Evolutionary conservation across 2,329 filamentous ascomycete species (phyloP), one percentile per base, ranked within the genome.

Genomic region (Ilyonectria mors-panacis): DNA sequence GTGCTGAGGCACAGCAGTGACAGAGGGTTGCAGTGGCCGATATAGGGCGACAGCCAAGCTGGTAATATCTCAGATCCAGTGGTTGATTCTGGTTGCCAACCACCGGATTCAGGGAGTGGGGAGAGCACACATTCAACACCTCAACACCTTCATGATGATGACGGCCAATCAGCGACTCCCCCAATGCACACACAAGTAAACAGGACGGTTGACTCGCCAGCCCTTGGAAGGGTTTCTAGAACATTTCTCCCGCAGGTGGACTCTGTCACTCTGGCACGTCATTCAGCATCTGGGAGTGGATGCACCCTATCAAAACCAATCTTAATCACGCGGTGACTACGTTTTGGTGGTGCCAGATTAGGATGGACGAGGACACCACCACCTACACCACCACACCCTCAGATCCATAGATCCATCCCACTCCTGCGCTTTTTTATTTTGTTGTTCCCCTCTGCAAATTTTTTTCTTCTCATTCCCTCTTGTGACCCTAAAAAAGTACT

Each of bases 241-340:
- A 75, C 35, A 44, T 67, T 75, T 75, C 73, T 75, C 66, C 70
- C 67, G 72, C 72, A 62, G 59, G 28, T 68, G 70, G 71, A 42
- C 54, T 37, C 17, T 51, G 53, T 57, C 60, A 35, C 47, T 10
- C 26, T 28, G 57, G 58, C 63, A 65, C 63, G 63, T 61, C 63
- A 61, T 61, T 28, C n/a, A 51, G 54, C 35, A 65, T 58, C 5
- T 55, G 44, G 59, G 51, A 23, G 8, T 26, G 30, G n/a, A 59
- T 47, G 51, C 61, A 47, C 45, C 57, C 58, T 58, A 50, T 59
- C 37, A 61, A 59, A 44, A 62, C 48, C 39, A 50, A 45, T 65
- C 48, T 45, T 53, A 33, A 72, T 72, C 70, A 72, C 70, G 65
- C 63, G 70, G 47, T 47, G 30, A 35, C 42, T 15, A 35, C 21